Evolutionary conservation across 805 yeast species (phyloP).

Genomic region (Schwanniomyces pseudopolymorphus): DNA sequence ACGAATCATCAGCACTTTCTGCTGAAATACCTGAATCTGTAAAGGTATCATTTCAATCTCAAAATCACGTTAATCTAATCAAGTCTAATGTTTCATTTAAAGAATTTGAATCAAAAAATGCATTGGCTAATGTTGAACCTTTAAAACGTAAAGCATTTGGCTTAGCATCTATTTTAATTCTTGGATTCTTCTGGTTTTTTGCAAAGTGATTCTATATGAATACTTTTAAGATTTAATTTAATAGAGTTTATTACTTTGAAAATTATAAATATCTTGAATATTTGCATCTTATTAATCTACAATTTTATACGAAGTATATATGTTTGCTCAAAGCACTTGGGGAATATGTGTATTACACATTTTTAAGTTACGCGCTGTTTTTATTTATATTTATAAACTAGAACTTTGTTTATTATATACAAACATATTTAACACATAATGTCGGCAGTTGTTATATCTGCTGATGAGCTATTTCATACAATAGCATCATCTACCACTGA

Average conservation of each 20-base stretch:
- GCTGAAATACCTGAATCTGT: not conserved
- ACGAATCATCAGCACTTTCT: slow-evolving; percentile 31
- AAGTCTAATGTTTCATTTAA: not conserved
- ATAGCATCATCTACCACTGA: slow-evolving; percentile 13
- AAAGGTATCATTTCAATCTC: not conserved
- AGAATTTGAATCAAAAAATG: not conserved
- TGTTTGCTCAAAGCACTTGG: too few relatives aligned
- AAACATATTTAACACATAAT: not conserved
- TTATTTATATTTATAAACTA: not conserved
- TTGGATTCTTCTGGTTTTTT: not conserved
- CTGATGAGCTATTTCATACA: slow-evolving; percentile 17
- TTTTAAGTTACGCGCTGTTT: slow-evolving; percentile 1
- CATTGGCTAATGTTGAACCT: not conserved
- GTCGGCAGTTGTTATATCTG: slow-evolving; percentile 6
- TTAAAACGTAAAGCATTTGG: not conserved
- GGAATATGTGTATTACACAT: not conserved
- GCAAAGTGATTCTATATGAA: not conserved
- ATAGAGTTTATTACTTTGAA: too few relatives aligned
- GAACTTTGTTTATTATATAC: not conserved
- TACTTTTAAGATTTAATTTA: not conserved
- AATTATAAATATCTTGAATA: too few relatives aligned
- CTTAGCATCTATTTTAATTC: not conserved
- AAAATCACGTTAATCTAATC: not conserved
- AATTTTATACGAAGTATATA: too few relatives aligned
- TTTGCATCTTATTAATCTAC: too few relatives aligned